Conservation (phyloP, 495 filamentous ascomycete species). For the Parathielavia hyrcaniae region DNA sequence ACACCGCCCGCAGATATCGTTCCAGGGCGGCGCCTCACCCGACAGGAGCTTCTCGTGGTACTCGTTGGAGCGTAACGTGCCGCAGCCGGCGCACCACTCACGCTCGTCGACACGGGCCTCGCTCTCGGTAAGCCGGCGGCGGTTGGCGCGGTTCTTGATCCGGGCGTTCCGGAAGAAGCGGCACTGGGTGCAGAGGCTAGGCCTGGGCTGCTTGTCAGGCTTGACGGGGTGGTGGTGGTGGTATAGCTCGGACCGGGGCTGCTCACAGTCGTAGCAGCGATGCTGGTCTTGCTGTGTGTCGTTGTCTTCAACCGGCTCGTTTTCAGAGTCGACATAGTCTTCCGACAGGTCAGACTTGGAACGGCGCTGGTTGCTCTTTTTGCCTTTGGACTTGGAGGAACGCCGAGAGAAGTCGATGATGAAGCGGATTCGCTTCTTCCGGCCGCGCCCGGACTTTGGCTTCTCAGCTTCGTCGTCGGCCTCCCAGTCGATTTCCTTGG, state of each 20-base stretch:
- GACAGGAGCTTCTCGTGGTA: slow-evolving; percentile 9
- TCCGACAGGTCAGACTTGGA: background rate
- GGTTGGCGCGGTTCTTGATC: background rate
- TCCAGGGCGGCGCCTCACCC: background rate
- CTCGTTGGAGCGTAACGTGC: slow-evolving; percentile 9
- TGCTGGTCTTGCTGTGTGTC: background rate
- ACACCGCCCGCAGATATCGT: slow-evolving; percentile 5
- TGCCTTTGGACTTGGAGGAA: background rate
- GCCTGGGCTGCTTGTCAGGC: background rate
- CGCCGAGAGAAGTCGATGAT: slow-evolving; percentile 9
- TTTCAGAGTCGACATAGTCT: background rate
- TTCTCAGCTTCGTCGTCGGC: background rate
- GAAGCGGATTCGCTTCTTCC: slow-evolving; percentile 8
- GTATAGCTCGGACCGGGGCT: slow-evolving; percentile 23
- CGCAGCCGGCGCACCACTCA: slow-evolving; percentile 18
- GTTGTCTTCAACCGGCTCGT: background rate
- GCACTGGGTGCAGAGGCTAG: slow-evolving; percentile 29
- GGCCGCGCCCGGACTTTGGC: background rate
- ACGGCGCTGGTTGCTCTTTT: background rate
- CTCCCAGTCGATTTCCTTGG: slow-evolving; percentile 13
- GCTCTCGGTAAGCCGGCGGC: background rate
- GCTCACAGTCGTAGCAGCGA: slow-evolving; percentile 29
- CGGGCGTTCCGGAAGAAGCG: background rate
- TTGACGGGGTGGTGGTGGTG: slow-evolving; percentile 22
- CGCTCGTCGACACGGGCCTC: slow-evolving; percentile 6